These are phyloP conservation scores for Vaccinium macrocarpon DNA, from an alignment of 148 eudicot species.

Conservation along the genomic window DNA sequence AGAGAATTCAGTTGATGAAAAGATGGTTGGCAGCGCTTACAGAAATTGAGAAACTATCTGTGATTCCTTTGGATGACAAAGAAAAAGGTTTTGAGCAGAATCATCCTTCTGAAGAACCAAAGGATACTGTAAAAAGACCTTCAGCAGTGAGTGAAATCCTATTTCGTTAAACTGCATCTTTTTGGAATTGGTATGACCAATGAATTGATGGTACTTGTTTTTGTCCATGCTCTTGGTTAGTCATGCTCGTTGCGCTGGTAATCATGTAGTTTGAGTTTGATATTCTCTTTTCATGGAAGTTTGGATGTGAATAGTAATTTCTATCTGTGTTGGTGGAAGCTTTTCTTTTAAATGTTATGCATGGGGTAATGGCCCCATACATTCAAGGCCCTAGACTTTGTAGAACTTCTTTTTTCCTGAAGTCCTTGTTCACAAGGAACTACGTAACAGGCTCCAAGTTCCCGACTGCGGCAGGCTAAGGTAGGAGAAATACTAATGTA, in stretches of 20 bases:
- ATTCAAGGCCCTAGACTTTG: neutral
- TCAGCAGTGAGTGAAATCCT: constrained; percentile 51
- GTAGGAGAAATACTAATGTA: neutral
- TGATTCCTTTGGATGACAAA: constrained; percentile 43
- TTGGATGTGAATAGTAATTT: neutral
- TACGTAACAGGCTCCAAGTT: neutral
- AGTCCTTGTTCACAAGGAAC: neutral
- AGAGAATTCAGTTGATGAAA: constrained; percentile 70
- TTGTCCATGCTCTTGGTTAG: neutral
- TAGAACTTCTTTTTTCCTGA: neutral
- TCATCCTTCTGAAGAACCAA: constrained; percentile 57
- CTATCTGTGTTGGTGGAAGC: constrained; percentile 6
- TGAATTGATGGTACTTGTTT: neutral
- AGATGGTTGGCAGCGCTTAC: constrained; percentile 78
- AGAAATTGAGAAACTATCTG: constrained; percentile 63
- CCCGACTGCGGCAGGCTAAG: neutral
- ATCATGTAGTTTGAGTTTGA: neutral
- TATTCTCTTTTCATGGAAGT: constrained; percentile 12
- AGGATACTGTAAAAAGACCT: constrained; percentile 59
- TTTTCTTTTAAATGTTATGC: neutral
- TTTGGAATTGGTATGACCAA: constrained; percentile 16
- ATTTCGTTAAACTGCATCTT: neutral
- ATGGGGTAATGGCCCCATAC: neutral
- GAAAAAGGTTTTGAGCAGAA: constrained; percentile 23
- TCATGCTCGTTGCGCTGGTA: neutral